Base-by-base conservation (phyloP, 2,329 filamentous ascomycete species). In the Lachnellula subtilissima region DNA sequence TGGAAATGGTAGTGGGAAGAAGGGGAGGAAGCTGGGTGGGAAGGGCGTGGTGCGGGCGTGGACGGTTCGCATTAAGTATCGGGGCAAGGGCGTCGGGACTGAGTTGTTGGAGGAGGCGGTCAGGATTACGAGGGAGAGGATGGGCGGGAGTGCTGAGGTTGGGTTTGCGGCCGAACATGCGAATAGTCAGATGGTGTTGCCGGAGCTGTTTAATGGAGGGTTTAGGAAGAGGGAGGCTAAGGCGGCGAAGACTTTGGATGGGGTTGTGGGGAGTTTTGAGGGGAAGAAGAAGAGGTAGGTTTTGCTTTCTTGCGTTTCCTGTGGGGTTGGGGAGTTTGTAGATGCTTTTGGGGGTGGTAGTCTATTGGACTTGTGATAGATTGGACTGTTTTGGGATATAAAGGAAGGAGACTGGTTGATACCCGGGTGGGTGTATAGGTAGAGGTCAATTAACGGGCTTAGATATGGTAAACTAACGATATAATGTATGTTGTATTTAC, bases 131-230 rank as follows among this genome's bases (percentile, higher is more conserved):
- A 81, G 81, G 64, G 84, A 85, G 71, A 82, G 80, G 66, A 87
- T 87, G 56, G 88, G 89, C 43, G 81, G 81, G 56, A 84, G 83
- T 36, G 83, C 82, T 2, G 78, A 84, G 56, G 76, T 92, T 51
- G 83, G 85, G 2, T 95, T 96, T 70, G 88, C 87, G 6, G 75
- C 78, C 52, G 83, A 88, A 61, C 91, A 96, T 75, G 90, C 89
- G 46, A 91, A 93, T 79, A 84, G 85, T 61, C 73, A 73, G 57
- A 79, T 81, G 69, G 69, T 90, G 3, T 71, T 91, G 51, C 84
- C 85, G 14, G 74, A 75, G 56, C 71, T 83, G 28, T 89, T 88
- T 66, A 87, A 88, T 67, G 73, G 75, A 1, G 71, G 72, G 0
- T 85, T 91, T 67, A 75, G 83, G 56, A 77, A 74, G 69, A 74